Evolutionary conservation across 2,329 filamentous ascomycete genomes (phyloP).

Genomic region (Diaporthe citri): DNA sequence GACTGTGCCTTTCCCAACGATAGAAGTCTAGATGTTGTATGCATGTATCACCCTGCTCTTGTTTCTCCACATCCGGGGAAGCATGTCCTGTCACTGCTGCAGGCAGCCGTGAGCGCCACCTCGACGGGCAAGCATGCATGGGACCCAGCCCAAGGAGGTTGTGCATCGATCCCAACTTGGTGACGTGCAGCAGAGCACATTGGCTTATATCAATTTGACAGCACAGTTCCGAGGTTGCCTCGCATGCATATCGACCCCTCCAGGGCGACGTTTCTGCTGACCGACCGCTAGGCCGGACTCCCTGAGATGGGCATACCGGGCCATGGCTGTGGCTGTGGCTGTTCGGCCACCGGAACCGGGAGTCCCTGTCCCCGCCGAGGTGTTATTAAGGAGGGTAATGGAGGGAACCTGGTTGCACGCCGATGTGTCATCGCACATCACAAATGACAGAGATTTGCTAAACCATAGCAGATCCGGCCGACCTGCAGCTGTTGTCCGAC

Average conservation of each 20-base stretch:
- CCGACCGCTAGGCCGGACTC: background rate
- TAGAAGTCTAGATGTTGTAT: conserved; percentile 16
- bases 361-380: conserved; percentile 5
- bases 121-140: background rate
- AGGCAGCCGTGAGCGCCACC: background rate
- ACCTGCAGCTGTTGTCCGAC: conserved; percentile 33
- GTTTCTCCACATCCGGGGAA: conserved; percentile 3
- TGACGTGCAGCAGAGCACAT: background rate
- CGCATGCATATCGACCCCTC: conserved; percentile 16
- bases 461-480: conserved; percentile 40
- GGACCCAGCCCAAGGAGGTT: background rate
- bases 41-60: background rate
- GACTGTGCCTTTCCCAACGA: background rate
- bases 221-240: conserved; percentile 15
- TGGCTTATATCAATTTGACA: background rate
- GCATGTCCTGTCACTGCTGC: conserved; percentile 6
- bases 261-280: background rate
- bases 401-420: conserved; percentile 32
- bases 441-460: conserved; percentile 37
- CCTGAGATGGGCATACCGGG: conserved; percentile 18
- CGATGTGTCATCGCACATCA: conserved; percentile 38
- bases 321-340: conserved; percentile 10
- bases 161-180: background rate
- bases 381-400: conserved; percentile 24
- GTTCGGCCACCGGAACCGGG: background rate